Base-by-base conservation (phyloP, 2,329 filamentous ascomycete genomes). In the Fusarium oxysporum region DNA sequence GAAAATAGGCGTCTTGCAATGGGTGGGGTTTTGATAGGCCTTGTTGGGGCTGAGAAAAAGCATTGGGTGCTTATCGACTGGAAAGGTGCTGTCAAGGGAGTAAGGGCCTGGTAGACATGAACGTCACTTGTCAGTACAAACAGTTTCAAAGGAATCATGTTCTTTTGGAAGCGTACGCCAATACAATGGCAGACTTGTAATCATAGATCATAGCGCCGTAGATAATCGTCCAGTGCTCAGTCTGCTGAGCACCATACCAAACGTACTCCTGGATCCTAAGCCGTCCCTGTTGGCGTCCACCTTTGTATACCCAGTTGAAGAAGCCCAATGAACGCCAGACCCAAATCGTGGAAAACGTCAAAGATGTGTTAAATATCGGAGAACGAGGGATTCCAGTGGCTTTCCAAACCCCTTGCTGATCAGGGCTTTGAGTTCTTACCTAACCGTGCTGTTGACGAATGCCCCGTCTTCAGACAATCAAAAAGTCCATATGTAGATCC, bases 401-500 rank as follows among this genome's bases (percentile, higher is more conserved):
- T 30, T 28, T 16, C 14, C 30, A 28, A 13, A 0, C 16, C 13
- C 8, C n/a, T 9, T 41, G 14, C n/a, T 23, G 6, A 19, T 25
- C 35, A 11, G 14, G 16, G 33, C 33, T 16, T 21, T 13, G 8
- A 33, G 35, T 16, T 33, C 28, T 51, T 16, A 10, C 23, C 33
- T 13, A 12, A 11, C 11, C 10, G 33, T 28, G n/a, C n/a, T 40
- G 25, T 23, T 51, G 25, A 48, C 17, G 30, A 33, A 21, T 17
- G 83, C 82, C 58, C n/a, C 8, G 12, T 13, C 48, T n/a, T 68
- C 30, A 74, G 35, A 74, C 71, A 32, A 86, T 84, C 55, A 87
- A 67, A 64, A 84, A 85, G 59, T 85, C 84, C 70, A 85, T 77
- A 10, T 82, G 76, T 3, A 82, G 77, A 32, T 82, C 81, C 53